A percentile compares a stretch with the other conserved stretches of the same genome.
These are phyloP conservation scores for Vicia sativa DNA, from an alignment of 306 rosid genomes.

Conservation along the genomic window DNA sequence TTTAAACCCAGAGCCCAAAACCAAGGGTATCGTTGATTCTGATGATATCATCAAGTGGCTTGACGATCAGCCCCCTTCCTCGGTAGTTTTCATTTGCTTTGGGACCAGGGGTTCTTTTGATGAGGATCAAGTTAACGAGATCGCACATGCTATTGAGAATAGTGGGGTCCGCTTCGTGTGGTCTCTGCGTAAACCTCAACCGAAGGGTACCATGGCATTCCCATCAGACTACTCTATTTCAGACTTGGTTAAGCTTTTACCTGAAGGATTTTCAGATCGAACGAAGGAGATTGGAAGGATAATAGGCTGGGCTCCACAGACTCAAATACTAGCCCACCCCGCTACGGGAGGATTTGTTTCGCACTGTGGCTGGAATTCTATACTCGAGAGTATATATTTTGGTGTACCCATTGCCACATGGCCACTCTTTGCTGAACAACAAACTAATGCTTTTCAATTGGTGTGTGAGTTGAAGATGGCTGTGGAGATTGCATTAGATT, in stretches of 20 bases:
- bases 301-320: not conserved
- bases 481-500: no score
- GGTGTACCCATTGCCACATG: not conserved
- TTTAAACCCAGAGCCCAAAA: conserved; percentile 13
- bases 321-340: not conserved
- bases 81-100: not conserved
- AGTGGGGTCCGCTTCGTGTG: not conserved
- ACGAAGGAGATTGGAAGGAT: not conserved
- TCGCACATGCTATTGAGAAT: not conserved
- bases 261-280: not conserved
- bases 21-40: not conserved
- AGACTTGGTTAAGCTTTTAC: not conserved
- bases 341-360: not conserved
- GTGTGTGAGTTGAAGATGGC: not conserved
- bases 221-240: conserved; percentile 26
- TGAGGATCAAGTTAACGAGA: not conserved
- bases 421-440: not conserved
- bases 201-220: not conserved
- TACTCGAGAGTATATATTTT: not conserved
- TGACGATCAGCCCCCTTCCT: not conserved
- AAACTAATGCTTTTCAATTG: not conserved
- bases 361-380: not conserved
- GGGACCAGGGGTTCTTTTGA: not conserved
- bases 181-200: conserved; percentile 36
- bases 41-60: conserved; percentile 8